Conservation (phyloP, 441 rosid species). For the Eugenia klotzschiana region DNA sequence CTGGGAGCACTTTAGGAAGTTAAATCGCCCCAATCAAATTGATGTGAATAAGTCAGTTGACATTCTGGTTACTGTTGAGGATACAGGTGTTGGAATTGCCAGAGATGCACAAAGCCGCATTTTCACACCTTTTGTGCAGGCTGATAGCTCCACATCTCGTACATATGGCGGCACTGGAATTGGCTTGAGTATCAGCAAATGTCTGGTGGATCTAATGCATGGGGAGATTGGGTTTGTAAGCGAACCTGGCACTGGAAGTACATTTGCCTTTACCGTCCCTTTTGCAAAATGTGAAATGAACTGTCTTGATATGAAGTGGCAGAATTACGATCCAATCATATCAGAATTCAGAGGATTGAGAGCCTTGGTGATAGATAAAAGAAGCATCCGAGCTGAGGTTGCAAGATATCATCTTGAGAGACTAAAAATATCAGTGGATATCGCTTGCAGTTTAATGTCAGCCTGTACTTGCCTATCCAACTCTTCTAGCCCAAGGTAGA, state of each 20-base stretch:
- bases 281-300: constrained; percentile 39
- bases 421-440: constrained; percentile 44
- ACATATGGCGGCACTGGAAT: constrained; percentile 96
- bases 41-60: constrained; percentile 30
- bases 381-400: constrained; percentile 68
- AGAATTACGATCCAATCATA: constrained; percentile 27
- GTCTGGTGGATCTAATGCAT: constrained; percentile 82
- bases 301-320: constrained; percentile 32
- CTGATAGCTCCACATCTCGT: constrained; percentile 97
- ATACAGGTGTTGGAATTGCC: constrained; percentile 87
- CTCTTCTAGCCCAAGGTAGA: constrained; percentile 27
- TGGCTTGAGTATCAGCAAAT: constrained; percentile 85
- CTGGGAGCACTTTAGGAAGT: constrained; percentile 57
- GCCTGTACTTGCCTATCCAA: constrained; percentile 29
- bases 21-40: constrained; percentile 5
- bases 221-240: constrained; percentile 93
- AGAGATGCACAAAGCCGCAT: constrained; percentile 61
- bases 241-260: constrained; percentile 61
- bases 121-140: constrained; percentile 95
- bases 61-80: constrained; percentile 79
- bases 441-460: constrained; percentile 26
- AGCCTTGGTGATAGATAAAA: constrained; percentile 67
- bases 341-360: constrained; percentile 44
- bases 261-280: constrained; percentile 71
- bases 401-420: constrained; percentile 68